Percentiles rank a stretch among this genome's conserved stretches.
Conservation (phyloP, 2,329 filamentous ascomycete species). For the Macrophomina phaseolina region DNA sequence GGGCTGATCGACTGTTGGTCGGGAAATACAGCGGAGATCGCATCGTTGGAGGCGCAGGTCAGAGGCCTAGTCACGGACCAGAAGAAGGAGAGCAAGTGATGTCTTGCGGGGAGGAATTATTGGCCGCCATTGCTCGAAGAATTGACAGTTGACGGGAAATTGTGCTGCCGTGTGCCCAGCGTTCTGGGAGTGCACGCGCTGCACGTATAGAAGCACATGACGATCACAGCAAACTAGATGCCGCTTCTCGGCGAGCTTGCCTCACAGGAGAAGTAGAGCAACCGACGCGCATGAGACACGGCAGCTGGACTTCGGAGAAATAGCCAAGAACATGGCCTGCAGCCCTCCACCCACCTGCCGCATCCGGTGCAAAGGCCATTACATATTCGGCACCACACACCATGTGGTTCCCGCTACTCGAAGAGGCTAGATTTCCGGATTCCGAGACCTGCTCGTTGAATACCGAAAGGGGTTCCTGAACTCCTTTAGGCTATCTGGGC, state of each 20-base stretch:
- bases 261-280: too few relatives aligned
- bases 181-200: too few relatives aligned
- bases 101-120: not conserved
- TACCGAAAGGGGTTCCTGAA: not conserved
- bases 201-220: too few relatives aligned
- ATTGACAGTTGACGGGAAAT: too few relatives aligned
- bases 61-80: not conserved
- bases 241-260: too few relatives aligned
- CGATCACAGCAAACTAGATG: too few relatives aligned
- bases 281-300: too few relatives aligned
- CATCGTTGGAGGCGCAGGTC: constrained; percentile 20
- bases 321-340: too few relatives aligned
- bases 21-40: constrained; percentile 17
- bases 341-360: too few relatives aligned
- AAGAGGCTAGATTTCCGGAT: not conserved
- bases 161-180: too few relatives aligned
- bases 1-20: constrained; percentile 5
- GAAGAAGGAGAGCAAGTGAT: constrained; percentile 3
- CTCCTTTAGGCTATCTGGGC: not conserved
- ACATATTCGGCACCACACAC: not conserved
- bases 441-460: not conserved
- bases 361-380: not conserved
- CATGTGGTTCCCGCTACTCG: not conserved
- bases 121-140: not conserved
- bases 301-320: too few relatives aligned